Percentiles rank a stretch among this genome's conserved stretches.
Conservation (phyloP, 495 filamentous ascomycete species). For the Chaetomium cochliodes region DNA sequence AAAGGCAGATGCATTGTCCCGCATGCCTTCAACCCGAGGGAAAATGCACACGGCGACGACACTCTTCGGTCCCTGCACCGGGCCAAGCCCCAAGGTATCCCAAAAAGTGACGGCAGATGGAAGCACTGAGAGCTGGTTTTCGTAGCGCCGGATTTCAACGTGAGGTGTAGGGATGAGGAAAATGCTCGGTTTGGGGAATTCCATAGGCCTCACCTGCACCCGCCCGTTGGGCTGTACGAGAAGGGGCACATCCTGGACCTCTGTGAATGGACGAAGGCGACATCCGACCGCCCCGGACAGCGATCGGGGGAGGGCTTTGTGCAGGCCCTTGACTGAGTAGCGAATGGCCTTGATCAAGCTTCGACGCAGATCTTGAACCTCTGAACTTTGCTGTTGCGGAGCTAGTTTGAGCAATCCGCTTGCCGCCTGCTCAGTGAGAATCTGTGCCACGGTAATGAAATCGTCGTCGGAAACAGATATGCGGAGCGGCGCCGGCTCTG, state of each 20-base stretch:
- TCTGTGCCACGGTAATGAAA: slow-evolving; percentile 58
- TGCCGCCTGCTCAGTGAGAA: slow-evolving; percentile 60
- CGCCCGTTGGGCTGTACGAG: slow-evolving; percentile 43
- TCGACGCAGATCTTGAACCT: slow-evolving; percentile 33
- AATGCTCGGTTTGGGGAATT: slow-evolving; percentile 42
- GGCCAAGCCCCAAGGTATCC: slow-evolving; percentile 83
- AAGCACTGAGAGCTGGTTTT: slow-evolving; percentile 70
- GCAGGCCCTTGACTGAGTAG: slow-evolving; percentile 44
- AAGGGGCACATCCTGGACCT: slow-evolving; percentile 54
- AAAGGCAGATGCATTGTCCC: slow-evolving; percentile 64
- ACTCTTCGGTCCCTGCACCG: slow-evolving; percentile 75
- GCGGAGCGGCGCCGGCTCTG: slow-evolving; percentile 45
- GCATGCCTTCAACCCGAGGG: slow-evolving; percentile 58
- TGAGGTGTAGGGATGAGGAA: slow-evolving; percentile 61
- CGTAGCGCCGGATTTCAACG: slow-evolving; percentile 72
- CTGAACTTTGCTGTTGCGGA: slow-evolving; percentile 13
- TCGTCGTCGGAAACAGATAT: slow-evolving; percentile 49
- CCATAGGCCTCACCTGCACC: slow-evolving; percentile 46
- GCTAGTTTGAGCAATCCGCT: slow-evolving; percentile 41
- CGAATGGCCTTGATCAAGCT: slow-evolving; percentile 40
- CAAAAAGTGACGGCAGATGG: slow-evolving; percentile 82
- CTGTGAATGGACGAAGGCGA: slow-evolving; percentile 48
- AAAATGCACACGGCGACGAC: slow-evolving; percentile 78
- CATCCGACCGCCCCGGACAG: slow-evolving; percentile 40
- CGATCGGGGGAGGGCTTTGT: slow-evolving; percentile 38